phyloP scores from a whole-genome alignment of 768 basidiomycete genomes.

The Mycena vulgaris region DNA sequence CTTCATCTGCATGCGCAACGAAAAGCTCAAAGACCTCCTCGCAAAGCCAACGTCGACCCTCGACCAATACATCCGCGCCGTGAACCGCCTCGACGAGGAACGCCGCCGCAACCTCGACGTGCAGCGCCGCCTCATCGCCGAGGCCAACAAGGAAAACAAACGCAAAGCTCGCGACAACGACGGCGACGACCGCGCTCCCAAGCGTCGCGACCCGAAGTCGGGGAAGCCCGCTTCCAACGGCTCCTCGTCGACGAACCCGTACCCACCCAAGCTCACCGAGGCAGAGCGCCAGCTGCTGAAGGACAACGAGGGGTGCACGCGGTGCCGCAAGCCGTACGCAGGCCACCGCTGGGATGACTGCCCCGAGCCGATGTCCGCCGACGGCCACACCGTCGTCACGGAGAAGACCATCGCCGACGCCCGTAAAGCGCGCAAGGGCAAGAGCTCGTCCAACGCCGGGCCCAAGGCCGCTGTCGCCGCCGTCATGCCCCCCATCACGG shows the following conservation, averaged over 20 bases:
- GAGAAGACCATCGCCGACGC: not conserved
- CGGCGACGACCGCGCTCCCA: not conserved
- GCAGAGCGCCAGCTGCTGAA: slow-evolving; percentile 1
- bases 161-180: too few relatives aligned
- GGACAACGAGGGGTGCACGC: not conserved
- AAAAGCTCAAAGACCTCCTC: not conserved
- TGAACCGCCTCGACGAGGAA: not conserved
- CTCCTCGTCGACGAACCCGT: not conserved
- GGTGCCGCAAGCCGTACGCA: not conserved
- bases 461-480: not conserved
- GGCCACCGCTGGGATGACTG: not conserved
- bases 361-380: not conserved
- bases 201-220: not conserved
- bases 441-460: not conserved
- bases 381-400: not conserved
- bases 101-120: not conserved
- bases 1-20: not conserved
- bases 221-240: not conserved
- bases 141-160: too few relatives aligned
- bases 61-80: too few relatives aligned
- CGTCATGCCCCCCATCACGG: not conserved
- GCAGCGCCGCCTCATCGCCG: too few relatives aligned
- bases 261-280: slow-evolving; percentile 1
- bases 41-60: not conserved
- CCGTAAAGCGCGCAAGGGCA: not conserved